Evolutionary conservation across 495 filamentous ascomycete genomes (phyloP), one percentile per base, ranked within the genome.

Genomic region (Penicillium lividum): DNA sequence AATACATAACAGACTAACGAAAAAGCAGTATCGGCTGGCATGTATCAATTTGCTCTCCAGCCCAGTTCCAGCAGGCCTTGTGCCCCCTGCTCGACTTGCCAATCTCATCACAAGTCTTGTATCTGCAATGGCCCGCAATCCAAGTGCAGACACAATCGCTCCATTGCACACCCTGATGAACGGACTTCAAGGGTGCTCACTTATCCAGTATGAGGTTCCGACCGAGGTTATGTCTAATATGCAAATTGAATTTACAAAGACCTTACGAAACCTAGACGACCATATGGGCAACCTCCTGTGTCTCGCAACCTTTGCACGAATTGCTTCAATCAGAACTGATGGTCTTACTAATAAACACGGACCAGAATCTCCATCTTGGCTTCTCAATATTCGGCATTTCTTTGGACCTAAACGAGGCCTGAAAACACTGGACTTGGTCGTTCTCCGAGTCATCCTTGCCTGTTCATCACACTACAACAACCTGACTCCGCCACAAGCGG

Each of bases 371-470:
- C 68, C 68, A 44, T 25, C 58, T 16, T 76, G 73, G 74, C 66
- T 79, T 34, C 62, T 73, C 9, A 75, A 67, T 46, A 75, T 79
- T 47, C 68, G 63, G 11, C 68, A 82, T 47, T 81, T 82, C 55
- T 83, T 84, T 43, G 76, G 75, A 5, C 61, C 73, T 1, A 81
- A 79, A 51, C 70, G 74, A 9, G 80, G 74, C 2, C 49, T 71
- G 9, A 86, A 86, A 55, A 87, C 80, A 1, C 61, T 86, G 13
- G 77, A 85, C 54, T 66, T 87, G 36, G 74, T 83, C 4, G 76
- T 82, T 2, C 63, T 84, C 48, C 76, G 75, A 22, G 80, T 79
- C 9, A 79, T 84, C 22, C 74, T 77, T 54, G 78, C 79, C 8
- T 85, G 80, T 57, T 83, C 80, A 11, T 68, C 73, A 29, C 78